These are phyloP conservation scores for Ustilago tritici DNA, from an alignment of 1,284 basidiomycete species.

Conservation along the genomic window DNA sequence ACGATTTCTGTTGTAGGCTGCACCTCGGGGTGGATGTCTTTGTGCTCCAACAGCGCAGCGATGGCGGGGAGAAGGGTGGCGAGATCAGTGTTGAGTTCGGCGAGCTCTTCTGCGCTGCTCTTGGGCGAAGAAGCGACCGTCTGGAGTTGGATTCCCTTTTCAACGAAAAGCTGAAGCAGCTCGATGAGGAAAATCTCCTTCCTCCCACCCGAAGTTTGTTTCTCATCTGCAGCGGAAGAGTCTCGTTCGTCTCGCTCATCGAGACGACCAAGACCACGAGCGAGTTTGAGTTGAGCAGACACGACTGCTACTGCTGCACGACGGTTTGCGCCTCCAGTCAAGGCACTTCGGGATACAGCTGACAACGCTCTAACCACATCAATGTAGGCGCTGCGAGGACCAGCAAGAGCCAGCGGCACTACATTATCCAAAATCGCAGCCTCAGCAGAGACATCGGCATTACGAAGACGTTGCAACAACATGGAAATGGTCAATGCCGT, in stretches of 20 bases:
- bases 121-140: slow-evolving; percentile 76
- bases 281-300: slow-evolving; percentile 55
- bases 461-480: slow-evolving; percentile 86
- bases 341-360: slow-evolving; percentile 81
- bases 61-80: slow-evolving; percentile 82
- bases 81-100: slow-evolving; percentile 60
- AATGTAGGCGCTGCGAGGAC: slow-evolving; percentile 81
- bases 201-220: slow-evolving; percentile 75
- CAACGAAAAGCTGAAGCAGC: slow-evolving; percentile 85
- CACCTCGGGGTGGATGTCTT: slow-evolving; percentile 78
- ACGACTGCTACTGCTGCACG: slow-evolving; percentile 67
- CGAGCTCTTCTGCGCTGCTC: slow-evolving; percentile 57
- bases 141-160: slow-evolving; percentile 91
- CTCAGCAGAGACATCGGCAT: slow-evolving; percentile 85
- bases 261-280: slow-evolving; percentile 54
- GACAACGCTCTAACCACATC: slow-evolving; percentile 90
- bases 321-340: slow-evolving; percentile 50
- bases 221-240: slow-evolving; percentile 79
- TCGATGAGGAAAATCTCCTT: slow-evolving; percentile 79
- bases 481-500: slow-evolving; percentile 77
- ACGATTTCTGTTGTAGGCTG: slow-evolving; percentile 78
- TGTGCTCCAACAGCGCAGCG: slow-evolving; percentile 85
- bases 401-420: slow-evolving; percentile 85
- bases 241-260: slow-evolving; percentile 48
- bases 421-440: slow-evolving; percentile 91